phyloP scores from a whole-genome alignment of 1,284 basidiomycete species.

The Rhizoctonia solani region DNA sequence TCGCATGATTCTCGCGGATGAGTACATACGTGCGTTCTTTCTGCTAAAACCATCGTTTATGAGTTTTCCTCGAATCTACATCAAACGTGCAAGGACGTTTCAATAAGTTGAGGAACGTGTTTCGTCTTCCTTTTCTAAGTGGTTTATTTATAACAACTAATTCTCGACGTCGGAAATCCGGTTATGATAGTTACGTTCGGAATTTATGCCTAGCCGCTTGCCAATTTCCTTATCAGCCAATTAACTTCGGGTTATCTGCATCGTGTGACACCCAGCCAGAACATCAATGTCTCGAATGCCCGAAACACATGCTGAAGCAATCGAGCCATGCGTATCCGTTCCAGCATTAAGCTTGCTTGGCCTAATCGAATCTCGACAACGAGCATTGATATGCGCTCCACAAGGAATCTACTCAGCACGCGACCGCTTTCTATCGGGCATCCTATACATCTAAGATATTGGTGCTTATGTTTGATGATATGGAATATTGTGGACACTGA shows the following conservation, averaged over 20 bases:
- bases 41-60: background rate
- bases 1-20: background rate
- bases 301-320: background rate
- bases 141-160: background rate
- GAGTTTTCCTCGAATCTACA: background rate
- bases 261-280: conserved; percentile 1
- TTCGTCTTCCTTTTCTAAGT: background rate
- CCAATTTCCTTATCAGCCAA: background rate
- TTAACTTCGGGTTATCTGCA: background rate
- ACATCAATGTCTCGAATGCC: background rate
- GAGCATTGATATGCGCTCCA: background rate
- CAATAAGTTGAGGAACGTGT: background rate
- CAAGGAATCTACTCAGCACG: background rate
- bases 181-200: background rate
- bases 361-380: too few species aligned
- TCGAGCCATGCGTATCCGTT: background rate
- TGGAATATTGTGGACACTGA: background rate
- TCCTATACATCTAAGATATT: background rate
- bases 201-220: background rate
- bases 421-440: background rate
- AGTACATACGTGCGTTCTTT: background rate
- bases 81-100: background rate
- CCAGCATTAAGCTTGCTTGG: background rate
- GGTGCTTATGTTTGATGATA: background rate
- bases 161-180: background rate